These are phyloP conservation scores for Moricandia moricandioides DNA, from an alignment of 345 rosid species.

Conservation along the genomic window DNA sequence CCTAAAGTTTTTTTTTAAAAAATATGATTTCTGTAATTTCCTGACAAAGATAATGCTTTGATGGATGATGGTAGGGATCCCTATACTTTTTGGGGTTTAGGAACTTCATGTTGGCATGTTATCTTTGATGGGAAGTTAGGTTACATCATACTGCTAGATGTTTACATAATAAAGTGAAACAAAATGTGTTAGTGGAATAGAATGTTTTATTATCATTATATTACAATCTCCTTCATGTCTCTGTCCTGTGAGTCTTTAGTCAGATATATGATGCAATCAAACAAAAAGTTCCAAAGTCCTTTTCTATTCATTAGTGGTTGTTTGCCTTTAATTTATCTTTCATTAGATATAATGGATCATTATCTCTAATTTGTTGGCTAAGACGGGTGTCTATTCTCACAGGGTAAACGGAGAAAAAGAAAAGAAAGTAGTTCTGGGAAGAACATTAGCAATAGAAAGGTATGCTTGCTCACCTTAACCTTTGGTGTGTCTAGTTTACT, in stretches of 20 bases:
- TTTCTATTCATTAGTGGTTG: conserved; percentile 13
- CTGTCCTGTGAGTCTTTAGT: conserved; percentile 15
- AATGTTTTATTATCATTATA: conserved; percentile 13
- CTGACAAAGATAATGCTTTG: background rate
- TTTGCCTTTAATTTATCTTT: conserved; percentile 3
- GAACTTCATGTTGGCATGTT: conserved; percentile 8
- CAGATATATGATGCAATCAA: conserved; percentile 24
- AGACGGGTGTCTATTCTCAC: conserved; percentile 25
- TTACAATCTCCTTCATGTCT: conserved; percentile 14
- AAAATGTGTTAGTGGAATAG: background rate
- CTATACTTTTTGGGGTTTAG: conserved; percentile 15
- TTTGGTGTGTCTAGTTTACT: background rate
- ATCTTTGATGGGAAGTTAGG: conserved; percentile 12
- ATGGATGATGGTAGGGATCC: conserved; percentile 17
- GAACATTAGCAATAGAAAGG: conserved; percentile 67
- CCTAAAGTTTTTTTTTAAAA: conserved; percentile 16
- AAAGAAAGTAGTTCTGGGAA: conserved; percentile 60
- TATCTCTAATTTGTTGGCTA: conserved; percentile 20
- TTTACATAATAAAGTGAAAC: conserved; percentile 17
- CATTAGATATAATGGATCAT: background rate
- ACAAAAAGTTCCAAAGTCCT: background rate
- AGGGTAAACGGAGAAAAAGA: conserved; percentile 86
- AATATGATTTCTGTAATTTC: conserved; percentile 17
- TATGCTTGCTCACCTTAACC: conserved; percentile 31
- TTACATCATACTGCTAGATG: conserved; percentile 21